phyloP scores from a whole-genome alignment of 306 rosid species.

The Sicyos baderoa region DNA sequence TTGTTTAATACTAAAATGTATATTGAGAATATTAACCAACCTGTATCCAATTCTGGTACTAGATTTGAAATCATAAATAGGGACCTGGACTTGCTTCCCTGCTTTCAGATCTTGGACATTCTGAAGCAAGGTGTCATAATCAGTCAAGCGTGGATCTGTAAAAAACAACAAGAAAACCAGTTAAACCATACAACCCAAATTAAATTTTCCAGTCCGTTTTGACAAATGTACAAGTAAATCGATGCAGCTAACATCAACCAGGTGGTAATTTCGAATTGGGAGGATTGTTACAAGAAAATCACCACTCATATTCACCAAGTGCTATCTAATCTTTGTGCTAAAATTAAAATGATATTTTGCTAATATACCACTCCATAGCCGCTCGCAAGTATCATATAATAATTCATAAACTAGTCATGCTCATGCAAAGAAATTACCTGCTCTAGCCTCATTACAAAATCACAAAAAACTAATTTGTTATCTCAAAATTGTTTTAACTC shows the following conservation, averaged over 20 bases:
- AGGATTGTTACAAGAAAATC: background rate
- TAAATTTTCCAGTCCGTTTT: slow-evolving; percentile 18
- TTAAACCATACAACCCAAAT: slow-evolving; percentile 18
- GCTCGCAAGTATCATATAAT: background rate
- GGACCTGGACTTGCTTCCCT: slow-evolving; percentile 74
- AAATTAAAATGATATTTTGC: background rate
- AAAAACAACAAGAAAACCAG: slow-evolving; percentile 19
- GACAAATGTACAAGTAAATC: slow-evolving; percentile 10
- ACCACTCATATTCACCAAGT: background rate
- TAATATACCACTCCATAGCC: background rate
- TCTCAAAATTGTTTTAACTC: slow-evolving; percentile 8
- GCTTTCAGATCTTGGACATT: slow-evolving; percentile 79
- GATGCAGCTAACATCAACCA: background rate
- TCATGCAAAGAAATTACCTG: background rate
- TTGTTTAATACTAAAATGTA: background rate
- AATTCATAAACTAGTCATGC: background rate
- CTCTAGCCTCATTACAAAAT: slow-evolving; percentile 1
- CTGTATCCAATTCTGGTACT: slow-evolving; percentile 92
- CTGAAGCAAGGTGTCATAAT: slow-evolving; percentile 82
- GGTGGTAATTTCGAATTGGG: slow-evolving; percentile 1
- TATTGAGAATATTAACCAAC: slow-evolving; percentile 27
- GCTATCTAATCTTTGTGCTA: background rate
- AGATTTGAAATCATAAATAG: slow-evolving; percentile 91
- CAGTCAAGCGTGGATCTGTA: slow-evolving; percentile 98
- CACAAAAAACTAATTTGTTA: background rate